Evolutionary conservation across 495 filamentous ascomycete species (phyloP), one percentile per base, ranked within the genome.

Genomic region (Talaromyces thailandensis): DNA sequence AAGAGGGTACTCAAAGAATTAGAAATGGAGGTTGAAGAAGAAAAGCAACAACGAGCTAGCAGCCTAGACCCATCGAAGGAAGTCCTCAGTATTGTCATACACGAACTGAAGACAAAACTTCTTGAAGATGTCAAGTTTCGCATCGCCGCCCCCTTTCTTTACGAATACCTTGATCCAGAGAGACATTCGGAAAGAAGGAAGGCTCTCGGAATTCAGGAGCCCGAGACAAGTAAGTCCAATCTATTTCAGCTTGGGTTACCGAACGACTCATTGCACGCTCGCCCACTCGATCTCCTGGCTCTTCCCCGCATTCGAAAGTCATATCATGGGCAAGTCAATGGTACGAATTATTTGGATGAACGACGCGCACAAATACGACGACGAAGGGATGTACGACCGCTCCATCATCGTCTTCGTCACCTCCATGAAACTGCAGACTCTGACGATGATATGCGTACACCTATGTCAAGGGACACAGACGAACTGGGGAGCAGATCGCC

Each of bases 41-140:
- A 97, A 68, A 96, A 92, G 71, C 86, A 83, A 64, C 86, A 92
- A 63, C 77, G 93, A 52, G 93, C 91, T 1, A 82, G 85, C 65
- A 86, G 92, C 64, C 79, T 96, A 58, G 93, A 98, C 69, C 92
- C 93, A 43, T 88, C 91, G n/a, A 76, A 79, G 21, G 93, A 90
- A 67, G 91, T 94, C 43, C 74, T 89, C 21, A 85, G 92, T 32
- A 82, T 88, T 57, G 80, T 96, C 16, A 82, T 86, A 53, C 83
- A 82, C n/a, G 92, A 97, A 69, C 77, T 98, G 69, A 87, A 82
- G 62, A 86, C 92, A 66, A 91, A 93, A 70, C 74, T 99, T 21
- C 81, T 98, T 58, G 87, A 86, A 66, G 89, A 96, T 69, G 87
- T 96, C 65, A 90, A 91, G 68, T 88, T 86, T 60, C 87, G 92